Conservation (phyloP, 495 filamentous ascomycete genomes). For the Collariella sp. region DNA sequence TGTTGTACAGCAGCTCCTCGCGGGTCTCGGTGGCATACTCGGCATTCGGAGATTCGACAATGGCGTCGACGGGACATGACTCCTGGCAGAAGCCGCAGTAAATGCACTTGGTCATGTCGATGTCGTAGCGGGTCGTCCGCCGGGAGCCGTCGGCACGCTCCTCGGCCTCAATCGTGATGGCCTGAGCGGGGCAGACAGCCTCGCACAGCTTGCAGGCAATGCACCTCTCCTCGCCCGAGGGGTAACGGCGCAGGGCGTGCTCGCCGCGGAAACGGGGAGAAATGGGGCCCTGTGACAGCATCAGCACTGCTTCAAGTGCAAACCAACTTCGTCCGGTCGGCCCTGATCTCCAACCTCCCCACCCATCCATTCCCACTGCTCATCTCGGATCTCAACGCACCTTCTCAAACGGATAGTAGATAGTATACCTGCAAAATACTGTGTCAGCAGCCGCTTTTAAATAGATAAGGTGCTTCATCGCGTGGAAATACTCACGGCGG, state of each 20-base stretch:
- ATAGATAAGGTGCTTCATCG: not conserved
- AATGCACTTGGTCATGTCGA: conserved; percentile 99
- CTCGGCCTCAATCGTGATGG: conserved; percentile 97
- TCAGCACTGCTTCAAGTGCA: not conserved
- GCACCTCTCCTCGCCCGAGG: conserved; percentile 94
- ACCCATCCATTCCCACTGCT: not conserved
- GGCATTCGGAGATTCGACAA: conserved; percentile 93
- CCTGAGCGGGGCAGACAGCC: conserved; percentile 91
- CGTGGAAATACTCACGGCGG: conserved; percentile 65
- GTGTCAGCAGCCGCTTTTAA: not conserved
- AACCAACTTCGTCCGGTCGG: not conserved
- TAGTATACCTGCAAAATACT: conserved; percentile 65
- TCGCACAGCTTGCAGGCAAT: conserved; percentile 99
- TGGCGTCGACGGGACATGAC: conserved; percentile 95
- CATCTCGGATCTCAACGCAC: conserved; percentile 25
- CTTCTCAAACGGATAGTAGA: conserved; percentile 98
- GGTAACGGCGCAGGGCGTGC: conserved; percentile 90
- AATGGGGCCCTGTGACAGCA: conserved; percentile 61
- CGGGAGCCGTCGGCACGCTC: conserved; percentile 92
- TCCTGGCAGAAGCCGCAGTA: conserved; percentile 99
- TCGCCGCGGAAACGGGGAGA: conserved; percentile 96
- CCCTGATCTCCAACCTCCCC: not conserved
- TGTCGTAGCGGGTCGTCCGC: conserved; percentile 94
- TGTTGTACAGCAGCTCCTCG: conserved; percentile 97
- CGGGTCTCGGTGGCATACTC: conserved; percentile 97